phyloP scores from a whole-genome alignment of 306 rosid species.

The Cicer chorassanicum region DNA sequence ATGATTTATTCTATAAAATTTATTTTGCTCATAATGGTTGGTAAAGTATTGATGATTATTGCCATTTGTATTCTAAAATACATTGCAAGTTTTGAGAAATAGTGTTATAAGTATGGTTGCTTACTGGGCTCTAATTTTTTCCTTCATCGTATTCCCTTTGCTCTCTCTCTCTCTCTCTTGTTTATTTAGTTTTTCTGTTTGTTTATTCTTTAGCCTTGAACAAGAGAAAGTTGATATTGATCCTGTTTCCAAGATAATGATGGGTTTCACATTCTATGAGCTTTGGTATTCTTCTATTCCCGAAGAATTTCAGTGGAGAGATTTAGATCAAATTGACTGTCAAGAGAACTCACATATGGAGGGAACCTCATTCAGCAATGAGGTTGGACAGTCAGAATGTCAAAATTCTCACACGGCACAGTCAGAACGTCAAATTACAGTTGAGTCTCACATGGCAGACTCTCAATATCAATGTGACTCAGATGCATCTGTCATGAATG shows the following conservation, averaged over 20 bases:
- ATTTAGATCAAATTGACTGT: constrained; percentile 51
- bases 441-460: constrained; percentile 55
- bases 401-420: constrained; percentile 52
- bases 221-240: constrained; percentile 57
- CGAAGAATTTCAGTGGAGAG: constrained; percentile 63
- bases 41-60: constrained; percentile 3
- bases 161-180: not conserved
- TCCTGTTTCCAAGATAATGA: constrained; percentile 61
- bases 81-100: constrained; percentile 7
- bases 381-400: constrained; percentile 49
- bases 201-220: constrained; percentile 58
- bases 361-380: constrained; percentile 45
- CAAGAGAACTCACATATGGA: constrained; percentile 45
- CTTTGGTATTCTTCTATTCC: constrained; percentile 75
- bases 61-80: constrained; percentile 10
- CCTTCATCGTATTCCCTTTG: constrained; percentile 6
- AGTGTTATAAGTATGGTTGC: constrained; percentile 11
- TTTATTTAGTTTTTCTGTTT: constrained; percentile 18
- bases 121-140: not conserved
- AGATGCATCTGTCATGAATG: constrained; percentile 67
- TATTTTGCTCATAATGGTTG: constrained; percentile 13
- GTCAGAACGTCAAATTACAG: constrained; percentile 52
- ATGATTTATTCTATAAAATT: constrained; percentile 11
- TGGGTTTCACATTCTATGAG: constrained; percentile 71
- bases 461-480: constrained; percentile 50